Evolutionary conservation across 192 early-diverging fungal species (phyloP), one percentile per base, ranked within the genome.

Genomic region (Coemansia sp.): DNA sequence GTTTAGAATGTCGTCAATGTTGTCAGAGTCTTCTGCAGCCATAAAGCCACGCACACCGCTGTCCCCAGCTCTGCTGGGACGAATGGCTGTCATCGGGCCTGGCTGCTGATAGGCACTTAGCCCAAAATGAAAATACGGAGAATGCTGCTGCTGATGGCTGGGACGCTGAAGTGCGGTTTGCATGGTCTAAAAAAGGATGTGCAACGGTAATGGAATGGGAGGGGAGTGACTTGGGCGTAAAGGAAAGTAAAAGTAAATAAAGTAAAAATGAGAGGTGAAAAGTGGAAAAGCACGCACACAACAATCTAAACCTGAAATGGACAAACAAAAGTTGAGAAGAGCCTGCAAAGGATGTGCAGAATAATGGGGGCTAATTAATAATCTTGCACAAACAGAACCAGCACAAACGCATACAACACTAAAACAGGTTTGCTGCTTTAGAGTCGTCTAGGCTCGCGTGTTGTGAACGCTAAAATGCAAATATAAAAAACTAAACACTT

Each of bases 1-100:
- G 65, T 67, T 51, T 51, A 83, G 72, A 32, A 83, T 83, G 48
- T 83, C 80, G 72, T 83, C 80, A 38, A 83, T 83, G 41, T 83
- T 49, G 72, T 83, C 80, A 7, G 66, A 42, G 14, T 83, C 79
- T 22, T 75, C 72, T 11, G 59, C 60, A 11, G n/a, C 61, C 42
- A 62, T 46, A 8, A 62, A 19, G 12, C 61, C 42, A 11, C 45
- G 61, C 17, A 19, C 20, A 8, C 45, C 14, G 8, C 13, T 17
- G 57, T 38, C 39, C 12, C 38, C 39, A 40, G 37, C 57, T 40
- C 38, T 41, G 39, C 57, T 59, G 57, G 37, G 39, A 7, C 39
- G 39, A 16, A 38, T 17, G 7, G 39, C 57, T 2, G 57, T 19
- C 38, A 59, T 59, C 57, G 57, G 39, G 16, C 14, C 57, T 59